Evolutionary conservation across 306 rosid genomes (phyloP).

Genomic region (Potentilla sterilis): DNA sequence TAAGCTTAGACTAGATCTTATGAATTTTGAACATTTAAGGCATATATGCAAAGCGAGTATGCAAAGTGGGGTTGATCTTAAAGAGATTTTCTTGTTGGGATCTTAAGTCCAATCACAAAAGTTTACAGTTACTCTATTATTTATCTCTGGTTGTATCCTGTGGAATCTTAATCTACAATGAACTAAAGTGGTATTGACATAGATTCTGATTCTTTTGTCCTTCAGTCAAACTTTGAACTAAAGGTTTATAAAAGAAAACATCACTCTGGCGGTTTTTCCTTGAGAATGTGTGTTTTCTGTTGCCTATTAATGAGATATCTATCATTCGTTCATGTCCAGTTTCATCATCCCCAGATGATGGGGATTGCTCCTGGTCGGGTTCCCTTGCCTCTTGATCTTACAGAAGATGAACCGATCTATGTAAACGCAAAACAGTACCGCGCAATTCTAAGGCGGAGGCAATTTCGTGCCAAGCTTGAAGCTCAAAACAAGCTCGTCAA

Average conservation of each 20-base stretch:
- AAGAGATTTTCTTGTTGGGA: conserved; percentile 10
- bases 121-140: conserved; percentile 9
- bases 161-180: conserved; percentile 17
- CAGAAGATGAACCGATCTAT: conserved; percentile 45
- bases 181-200: conserved; percentile 13
- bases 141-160: conserved; percentile 16
- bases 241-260: not conserved
- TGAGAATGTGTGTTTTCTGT: conserved; percentile 23
- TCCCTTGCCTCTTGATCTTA: conserved; percentile 48
- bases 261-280: not conserved
- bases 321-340: conserved; percentile 24
- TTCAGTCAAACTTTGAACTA: conserved; percentile 7
- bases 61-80: conserved; percentile 16
- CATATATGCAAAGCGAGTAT: conserved; percentile 21
- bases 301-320: conserved; percentile 23
- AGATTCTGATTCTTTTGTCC: conserved; percentile 22
- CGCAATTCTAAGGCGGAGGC: conserved; percentile 36
- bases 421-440: conserved; percentile 40
- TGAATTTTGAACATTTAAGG: not conserved
- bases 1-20: conserved; percentile 5
- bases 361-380: conserved; percentile 46
- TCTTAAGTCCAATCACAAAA: conserved; percentile 10
- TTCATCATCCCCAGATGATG: conserved; percentile 42
- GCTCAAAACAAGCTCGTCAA: conserved; percentile 37
- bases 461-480: conserved; percentile 40